phyloP scores from a whole-genome alignment of 129 eudicot species.

The Cynara cardunculus region DNA sequence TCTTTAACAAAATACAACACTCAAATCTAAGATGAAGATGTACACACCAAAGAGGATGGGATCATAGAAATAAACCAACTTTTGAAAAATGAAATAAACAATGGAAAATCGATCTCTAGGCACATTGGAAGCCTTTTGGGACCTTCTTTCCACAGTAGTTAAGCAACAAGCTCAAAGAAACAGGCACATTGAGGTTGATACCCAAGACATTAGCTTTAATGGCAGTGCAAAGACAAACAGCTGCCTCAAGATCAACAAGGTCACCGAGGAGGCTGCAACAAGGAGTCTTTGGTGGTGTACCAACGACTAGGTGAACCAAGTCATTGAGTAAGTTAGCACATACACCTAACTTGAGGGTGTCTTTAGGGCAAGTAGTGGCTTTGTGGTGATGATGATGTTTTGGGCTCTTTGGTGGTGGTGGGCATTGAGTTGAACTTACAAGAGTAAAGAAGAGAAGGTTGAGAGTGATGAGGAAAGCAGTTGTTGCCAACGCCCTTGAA shows the following conservation, averaged over 20 bases:
- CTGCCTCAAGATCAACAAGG: slow-evolving; percentile 48
- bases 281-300: slow-evolving; percentile 36
- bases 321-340: slow-evolving; percentile 43
- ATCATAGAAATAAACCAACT: background rate
- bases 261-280: slow-evolving; percentile 46
- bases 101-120: slow-evolving; percentile 4
- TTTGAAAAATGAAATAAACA: background rate
- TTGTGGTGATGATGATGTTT: slow-evolving; percentile 11
- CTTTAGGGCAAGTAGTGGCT: slow-evolving; percentile 32
- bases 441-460: slow-evolving; percentile 41
- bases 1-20: background rate
- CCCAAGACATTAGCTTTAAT: slow-evolving; percentile 57
- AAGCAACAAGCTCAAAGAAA: slow-evolving; percentile 50
- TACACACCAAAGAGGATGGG: background rate
- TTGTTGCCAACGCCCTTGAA: slow-evolving; percentile 27
- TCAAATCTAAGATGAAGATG: background rate
- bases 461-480: slow-evolving; percentile 27
- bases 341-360: slow-evolving; percentile 46
- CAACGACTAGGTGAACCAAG: slow-evolving; percentile 21
- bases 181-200: slow-evolving; percentile 51
- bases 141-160: slow-evolving; percentile 52
- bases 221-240: slow-evolving; percentile 69
- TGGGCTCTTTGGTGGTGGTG: slow-evolving; percentile 19
- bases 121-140: slow-evolving; percentile 52
- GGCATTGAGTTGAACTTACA: slow-evolving; percentile 32